These are phyloP conservation scores for Tillandsia leiboldiana DNA, from an alignment of 176 grass and related monocot species.

Conservation along the genomic window DNA sequence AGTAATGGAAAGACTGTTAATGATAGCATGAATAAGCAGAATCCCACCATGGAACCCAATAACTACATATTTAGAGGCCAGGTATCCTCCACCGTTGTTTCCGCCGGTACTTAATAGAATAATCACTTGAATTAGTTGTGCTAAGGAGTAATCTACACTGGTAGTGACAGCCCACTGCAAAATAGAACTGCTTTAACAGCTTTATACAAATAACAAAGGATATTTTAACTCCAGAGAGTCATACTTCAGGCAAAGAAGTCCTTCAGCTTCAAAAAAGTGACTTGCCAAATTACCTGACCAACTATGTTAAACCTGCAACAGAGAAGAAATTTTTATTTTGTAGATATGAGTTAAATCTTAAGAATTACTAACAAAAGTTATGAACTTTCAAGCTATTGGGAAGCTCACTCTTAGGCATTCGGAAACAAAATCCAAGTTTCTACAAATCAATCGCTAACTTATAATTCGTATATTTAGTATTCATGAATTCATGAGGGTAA, in stretches of 20 bases:
- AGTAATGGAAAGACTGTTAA: conserved; percentile 80
- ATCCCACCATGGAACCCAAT: conserved; percentile 73
- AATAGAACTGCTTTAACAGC: conserved; percentile 1
- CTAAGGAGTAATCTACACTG: conserved; percentile 83
- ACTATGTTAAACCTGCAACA: conserved; percentile 89
- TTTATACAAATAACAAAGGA: neutral
- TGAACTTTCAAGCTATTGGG: too few relatives aligned
- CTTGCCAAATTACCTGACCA: conserved; percentile 51
- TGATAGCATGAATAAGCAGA: conserved; percentile 66
- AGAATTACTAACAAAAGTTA: neutral
- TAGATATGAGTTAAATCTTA: neutral
- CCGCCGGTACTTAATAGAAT: conserved; percentile 75
- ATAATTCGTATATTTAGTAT: too few relatives aligned
- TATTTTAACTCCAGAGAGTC: too few relatives aligned
- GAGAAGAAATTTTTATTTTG: neutral
- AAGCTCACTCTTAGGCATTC: too few relatives aligned
- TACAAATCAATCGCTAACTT: too few relatives aligned
- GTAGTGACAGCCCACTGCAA: conserved; percentile 93
- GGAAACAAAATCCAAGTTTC: too few relatives aligned
- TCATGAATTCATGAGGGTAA: too few relatives aligned
- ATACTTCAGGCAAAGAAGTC: neutral
- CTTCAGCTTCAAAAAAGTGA: neutral
- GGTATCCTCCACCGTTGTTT: conserved; percentile 68
- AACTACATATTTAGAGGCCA: conserved; percentile 78
- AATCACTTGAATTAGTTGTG: conserved; percentile 86